Conservation (phyloP, 2,329 filamentous ascomycete genomes). For the Xylariaceae sp. region DNA sequence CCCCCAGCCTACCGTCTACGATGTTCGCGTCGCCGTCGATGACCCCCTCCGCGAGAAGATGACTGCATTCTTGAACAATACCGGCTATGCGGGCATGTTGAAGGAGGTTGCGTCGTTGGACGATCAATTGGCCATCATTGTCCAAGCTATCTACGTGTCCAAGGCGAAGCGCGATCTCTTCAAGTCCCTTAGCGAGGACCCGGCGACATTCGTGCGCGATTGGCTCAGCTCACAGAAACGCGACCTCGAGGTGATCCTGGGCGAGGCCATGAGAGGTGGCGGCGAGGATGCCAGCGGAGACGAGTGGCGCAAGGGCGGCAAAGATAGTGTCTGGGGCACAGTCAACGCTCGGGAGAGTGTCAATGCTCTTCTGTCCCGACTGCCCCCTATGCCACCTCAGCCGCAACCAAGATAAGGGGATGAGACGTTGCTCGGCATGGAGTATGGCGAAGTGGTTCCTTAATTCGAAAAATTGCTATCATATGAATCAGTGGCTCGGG, state of each 20-base stretch:
- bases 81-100: slow-evolving; percentile 65
- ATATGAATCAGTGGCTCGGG: not conserved
- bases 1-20: slow-evolving; percentile 78
- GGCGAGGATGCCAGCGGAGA: slow-evolving; percentile 52
- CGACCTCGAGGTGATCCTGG: slow-evolving; percentile 82
- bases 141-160: slow-evolving; percentile 76
- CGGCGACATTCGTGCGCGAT: slow-evolving; percentile 73
- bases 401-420: slow-evolving; percentile 19
- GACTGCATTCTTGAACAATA: slow-evolving; percentile 60
- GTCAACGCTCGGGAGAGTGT: slow-evolving; percentile 59
- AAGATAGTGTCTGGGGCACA: slow-evolving; percentile 51
- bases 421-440: not conserved
- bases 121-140: slow-evolving; percentile 75
- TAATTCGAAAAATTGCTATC: not conserved
- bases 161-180: slow-evolving; percentile 92
- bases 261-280: slow-evolving; percentile 68
- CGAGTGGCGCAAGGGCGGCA: slow-evolving; percentile 63
- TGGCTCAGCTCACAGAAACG: slow-evolving; percentile 91
- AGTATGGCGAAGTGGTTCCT: slow-evolving; percentile 5
- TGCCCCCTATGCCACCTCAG: slow-evolving; percentile 38
- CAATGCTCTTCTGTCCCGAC: slow-evolving; percentile 54
- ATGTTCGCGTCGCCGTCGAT: slow-evolving; percentile 77
- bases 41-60: slow-evolving; percentile 71
- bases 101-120: slow-evolving; percentile 73
- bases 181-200: slow-evolving; percentile 70